Evolutionary conservation across 2,329 filamentous ascomycete genomes (phyloP), one percentile per base, ranked within the genome.

Genomic region (Bimuria novae-zelandiae): DNA sequence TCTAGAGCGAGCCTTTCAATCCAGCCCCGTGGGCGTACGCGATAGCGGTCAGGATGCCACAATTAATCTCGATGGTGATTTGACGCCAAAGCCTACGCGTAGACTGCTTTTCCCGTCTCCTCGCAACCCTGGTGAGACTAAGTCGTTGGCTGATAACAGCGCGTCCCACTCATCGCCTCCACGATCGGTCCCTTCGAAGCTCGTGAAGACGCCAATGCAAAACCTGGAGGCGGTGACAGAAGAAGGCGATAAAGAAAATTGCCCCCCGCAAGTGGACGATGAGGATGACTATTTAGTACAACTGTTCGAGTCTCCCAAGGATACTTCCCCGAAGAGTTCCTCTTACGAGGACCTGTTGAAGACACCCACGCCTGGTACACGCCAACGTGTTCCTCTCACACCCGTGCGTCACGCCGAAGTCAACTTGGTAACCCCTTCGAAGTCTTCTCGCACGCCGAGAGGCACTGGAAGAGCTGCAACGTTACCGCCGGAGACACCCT

Each of bases 81-180:
- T 83, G 12, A 85, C 83, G 3, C 83, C 84, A 2, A 84, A 79
- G 64, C 80, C 83, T 19, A 92, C 88, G 0, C 82, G 88, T 55
- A 81, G 90, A 52, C 74, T 92, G 2, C 79, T 94, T 1, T 94
- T 94, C 65, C 88, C 90, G 1, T 92, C 89, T 0, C 89, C 89
- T 2, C 81, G 86, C 37, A 88, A 88, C 59, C 82, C 85, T 25
- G 83, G 82, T 30, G 79, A 84, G 40, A 75, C 81, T 1, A 90
- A 85, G 67, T 81, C 83, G 19, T 77, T 90, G 2, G 81, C 82
- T 43, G 84, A 87, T 69, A 72, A 29, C 46, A 59, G 49, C 50
- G 63, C 16, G 11, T 44, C 40, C 10, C 37, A 49, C 16, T 51
- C 54, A 8, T 50, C 57, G 23, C 41, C 52, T 8, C 17, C 51